Percentiles rank a stretch among this genome's conserved stretches.
phyloP scores from a whole-genome alignment of 768 basidiomycete species.

The Pulveroboletus sp. region DNA sequence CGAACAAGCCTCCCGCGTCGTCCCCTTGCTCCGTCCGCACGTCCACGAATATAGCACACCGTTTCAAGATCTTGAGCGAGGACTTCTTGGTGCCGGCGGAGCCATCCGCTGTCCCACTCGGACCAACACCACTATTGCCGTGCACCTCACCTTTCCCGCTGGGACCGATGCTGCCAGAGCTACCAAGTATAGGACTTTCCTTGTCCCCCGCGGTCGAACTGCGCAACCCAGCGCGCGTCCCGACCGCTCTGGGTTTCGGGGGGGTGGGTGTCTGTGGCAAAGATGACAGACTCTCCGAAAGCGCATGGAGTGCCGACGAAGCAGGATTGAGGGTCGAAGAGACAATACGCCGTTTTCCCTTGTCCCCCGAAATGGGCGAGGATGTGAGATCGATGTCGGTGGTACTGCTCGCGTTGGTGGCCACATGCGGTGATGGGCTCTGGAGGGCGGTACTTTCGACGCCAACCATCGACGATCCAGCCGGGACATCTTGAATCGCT shows the following conservation, averaged over 20 bases:
- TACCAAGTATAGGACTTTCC: conserved; percentile 28
- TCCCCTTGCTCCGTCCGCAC: conserved; percentile 72
- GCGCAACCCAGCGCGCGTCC: conserved; percentile 47
- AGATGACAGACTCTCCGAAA: conserved; percentile 59
- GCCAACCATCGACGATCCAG: conserved; percentile 8
- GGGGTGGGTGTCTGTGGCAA: conserved; percentile 40
- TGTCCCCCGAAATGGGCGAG: conserved; percentile 17
- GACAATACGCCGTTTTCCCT: conserved; percentile 20
- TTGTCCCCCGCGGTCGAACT: conserved; percentile 35
- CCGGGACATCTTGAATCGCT: conserved; percentile 1
- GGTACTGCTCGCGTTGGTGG: conserved; percentile 4
- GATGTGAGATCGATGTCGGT: conserved; percentile 13
- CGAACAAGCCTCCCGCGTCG: conserved; percentile 75
- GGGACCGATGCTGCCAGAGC: conserved; percentile 32
- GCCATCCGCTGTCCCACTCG: conserved; percentile 17
- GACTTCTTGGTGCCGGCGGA: conserved; percentile 28
- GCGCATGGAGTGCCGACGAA: conserved; percentile 48
- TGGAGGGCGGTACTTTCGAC: conserved; percentile 5
- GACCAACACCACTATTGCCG: conserved; percentile 19
- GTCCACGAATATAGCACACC: conserved; percentile 82
- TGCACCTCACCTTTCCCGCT: conserved; percentile 16
- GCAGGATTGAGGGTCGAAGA: conserved; percentile 25
- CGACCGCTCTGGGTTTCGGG: conserved; percentile 34
- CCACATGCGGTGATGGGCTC: conserved; percentile 8
- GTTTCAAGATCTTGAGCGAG: conserved; percentile 54